phyloP scores from a whole-genome alignment of 2,329 filamentous ascomycete genomes.

The Shiraia bambusicola region DNA sequence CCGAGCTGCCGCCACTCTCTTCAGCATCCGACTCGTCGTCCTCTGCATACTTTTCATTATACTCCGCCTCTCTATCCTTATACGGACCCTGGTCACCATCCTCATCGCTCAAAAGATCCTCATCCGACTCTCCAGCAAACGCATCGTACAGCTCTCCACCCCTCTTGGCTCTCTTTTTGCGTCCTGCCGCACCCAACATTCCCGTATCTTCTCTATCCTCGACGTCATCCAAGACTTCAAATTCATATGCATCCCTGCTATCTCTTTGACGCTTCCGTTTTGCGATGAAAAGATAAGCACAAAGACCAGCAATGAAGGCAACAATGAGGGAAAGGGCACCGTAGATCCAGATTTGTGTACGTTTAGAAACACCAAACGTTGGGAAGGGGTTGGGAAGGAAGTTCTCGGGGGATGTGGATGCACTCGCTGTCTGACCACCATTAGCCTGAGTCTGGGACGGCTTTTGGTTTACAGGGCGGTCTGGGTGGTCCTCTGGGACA shows the following conservation, averaged over 20 bases:
- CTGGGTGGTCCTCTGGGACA: slow-evolving; percentile 50
- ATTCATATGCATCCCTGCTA: slow-evolving; percentile 83
- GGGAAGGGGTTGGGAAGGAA: slow-evolving; percentile 85
- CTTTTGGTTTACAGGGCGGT: slow-evolving; percentile 62
- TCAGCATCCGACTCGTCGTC: slow-evolving; percentile 24
- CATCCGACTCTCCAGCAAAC: slow-evolving; percentile 90
- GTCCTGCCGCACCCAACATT: slow-evolving; percentile 38
- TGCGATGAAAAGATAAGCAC: slow-evolving; percentile 78
- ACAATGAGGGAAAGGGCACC: slow-evolving; percentile 81
- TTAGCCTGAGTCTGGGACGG: slow-evolving; percentile 41
- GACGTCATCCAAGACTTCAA: slow-evolving; percentile 85
- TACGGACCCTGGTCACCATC: slow-evolving; percentile 43
- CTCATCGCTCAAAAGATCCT: slow-evolving; percentile 58
- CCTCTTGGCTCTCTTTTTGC: slow-evolving; percentile 55
- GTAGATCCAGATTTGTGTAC: slow-evolving; percentile 92
- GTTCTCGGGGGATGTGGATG: slow-evolving; percentile 42
- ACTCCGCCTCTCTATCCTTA: slow-evolving; percentile 33
- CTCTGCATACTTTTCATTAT: slow-evolving; percentile 34
- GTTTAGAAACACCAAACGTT: slow-evolving; percentile 83
- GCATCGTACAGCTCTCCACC: slow-evolving; percentile 96
- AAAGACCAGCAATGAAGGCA: slow-evolving; percentile 77
- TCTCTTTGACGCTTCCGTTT: slow-evolving; percentile 75
- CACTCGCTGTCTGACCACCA: slow-evolving; percentile 22
- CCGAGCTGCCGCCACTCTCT: slow-evolving; percentile 30
- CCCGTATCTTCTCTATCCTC: slow-evolving; percentile 62